Conservation (phyloP, 2,329 filamentous ascomycete genomes). For the Mycocentrospora acerina region DNA sequence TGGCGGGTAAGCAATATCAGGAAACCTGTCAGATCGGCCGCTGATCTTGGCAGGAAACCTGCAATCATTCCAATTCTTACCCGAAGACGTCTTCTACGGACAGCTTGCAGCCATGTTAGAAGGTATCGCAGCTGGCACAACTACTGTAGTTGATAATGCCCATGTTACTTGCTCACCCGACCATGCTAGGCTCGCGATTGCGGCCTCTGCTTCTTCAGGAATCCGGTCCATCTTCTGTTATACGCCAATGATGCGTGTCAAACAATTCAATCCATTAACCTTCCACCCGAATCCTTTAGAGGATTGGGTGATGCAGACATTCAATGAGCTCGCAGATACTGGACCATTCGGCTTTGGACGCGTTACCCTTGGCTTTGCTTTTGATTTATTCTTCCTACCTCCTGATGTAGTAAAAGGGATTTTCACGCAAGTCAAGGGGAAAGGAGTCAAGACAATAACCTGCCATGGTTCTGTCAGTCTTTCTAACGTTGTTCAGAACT, state of each 20-base stretch:
- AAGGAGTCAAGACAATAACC: slow-evolving; percentile 46
- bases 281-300: slow-evolving; percentile 50
- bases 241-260: slow-evolving; percentile 33
- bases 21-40: slow-evolving; percentile 25
- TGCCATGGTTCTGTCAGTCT: slow-evolving; percentile 36
- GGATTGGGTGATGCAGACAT: slow-evolving; percentile 42
- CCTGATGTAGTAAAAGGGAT: slow-evolving; percentile 40
- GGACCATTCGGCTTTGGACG: slow-evolving; percentile 31
- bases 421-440: slow-evolving; percentile 41
- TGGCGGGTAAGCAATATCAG: slow-evolving; percentile 30
- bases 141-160: slow-evolving; percentile 56
- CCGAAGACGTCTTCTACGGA: slow-evolving; percentile 30
- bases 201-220: slow-evolving; percentile 47
- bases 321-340: slow-evolving; percentile 38
- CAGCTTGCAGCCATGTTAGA: slow-evolving; percentile 50
- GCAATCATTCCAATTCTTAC: slow-evolving; percentile 29
- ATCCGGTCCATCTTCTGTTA: slow-evolving; percentile 50
- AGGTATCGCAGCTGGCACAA: slow-evolving; percentile 56
- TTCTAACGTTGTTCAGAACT: slow-evolving; percentile 15
- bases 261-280: slow-evolving; percentile 52
- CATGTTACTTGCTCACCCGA: slow-evolving; percentile 47
- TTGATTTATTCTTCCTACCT: slow-evolving; percentile 47
- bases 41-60: slow-evolving; percentile 45
- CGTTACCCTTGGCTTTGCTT: slow-evolving; percentile 48
- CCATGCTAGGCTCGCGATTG: slow-evolving; percentile 35